phyloP scores from a whole-genome alignment of 2,329 filamentous ascomycete genomes.

The Dryadomyces sulphureus region DNA sequence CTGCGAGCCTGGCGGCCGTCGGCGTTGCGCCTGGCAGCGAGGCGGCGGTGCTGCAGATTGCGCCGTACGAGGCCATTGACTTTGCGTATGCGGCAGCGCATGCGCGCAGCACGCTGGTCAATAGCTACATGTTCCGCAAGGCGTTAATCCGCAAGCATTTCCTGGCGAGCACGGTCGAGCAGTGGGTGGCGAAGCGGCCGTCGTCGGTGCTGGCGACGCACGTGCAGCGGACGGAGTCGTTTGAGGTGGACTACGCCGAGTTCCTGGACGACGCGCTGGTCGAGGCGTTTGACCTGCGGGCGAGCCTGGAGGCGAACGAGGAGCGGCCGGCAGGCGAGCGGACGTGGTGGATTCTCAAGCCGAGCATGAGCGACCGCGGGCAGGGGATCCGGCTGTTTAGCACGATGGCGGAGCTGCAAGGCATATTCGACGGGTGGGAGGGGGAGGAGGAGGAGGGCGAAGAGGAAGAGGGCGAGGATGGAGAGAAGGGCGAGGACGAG shows the following conservation, averaged over 20 bases:
- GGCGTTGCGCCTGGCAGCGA: constrained; percentile 1
- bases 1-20: constrained; percentile 19
- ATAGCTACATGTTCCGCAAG: constrained; percentile 91
- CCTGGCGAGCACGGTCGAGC: constrained; percentile 65
- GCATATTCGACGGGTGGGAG: constrained; percentile 89
- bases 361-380: constrained; percentile 91
- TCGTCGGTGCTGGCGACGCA: constrained; percentile 51
- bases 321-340: constrained; percentile 21
- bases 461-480: constrained; percentile 42
- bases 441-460: constrained; percentile 49
- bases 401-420: constrained; percentile 67
- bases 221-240: constrained; percentile 66
- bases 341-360: constrained; percentile 97
- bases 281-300: constrained; percentile 76
- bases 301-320: constrained; percentile 56
- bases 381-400: constrained; percentile 87
- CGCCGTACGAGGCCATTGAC: constrained; percentile 74
- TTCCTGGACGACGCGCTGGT: constrained; percentile 88
- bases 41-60: constrained; percentile 57
- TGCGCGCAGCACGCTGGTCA: constrained; percentile 51
- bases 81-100: constrained; percentile 59
- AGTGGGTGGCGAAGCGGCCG: constrained; percentile 78
- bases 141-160: constrained; percentile 95
- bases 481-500: constrained; percentile 16
- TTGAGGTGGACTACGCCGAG: constrained; percentile 93